A percentile compares a stretch with the other conserved stretches of the same genome.
Evolutionary conservation across 2,329 filamentous ascomycete species (phyloP).

Genomic region (Penicillium sp.): DNA sequence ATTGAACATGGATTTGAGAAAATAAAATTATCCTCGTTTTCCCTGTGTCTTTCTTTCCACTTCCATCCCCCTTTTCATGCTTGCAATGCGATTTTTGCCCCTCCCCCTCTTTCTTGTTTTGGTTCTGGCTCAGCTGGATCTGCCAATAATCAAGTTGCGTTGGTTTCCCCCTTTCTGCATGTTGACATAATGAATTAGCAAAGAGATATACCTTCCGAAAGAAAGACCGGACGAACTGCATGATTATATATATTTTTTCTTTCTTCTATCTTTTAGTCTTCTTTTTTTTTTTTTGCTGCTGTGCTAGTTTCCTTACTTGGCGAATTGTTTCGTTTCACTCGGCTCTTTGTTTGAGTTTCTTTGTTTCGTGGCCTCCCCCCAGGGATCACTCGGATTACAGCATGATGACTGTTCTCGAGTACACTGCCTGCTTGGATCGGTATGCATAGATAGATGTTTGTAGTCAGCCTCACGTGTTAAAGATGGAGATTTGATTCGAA

Average conservation of each 20-base stretch:
- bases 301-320: too few relatives aligned
- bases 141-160: constrained; percentile 4
- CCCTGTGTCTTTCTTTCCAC: too few relatives aligned
- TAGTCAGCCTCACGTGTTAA: not conserved
- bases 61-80: not conserved
- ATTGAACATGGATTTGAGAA: too few relatives aligned
- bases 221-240: constrained; percentile 18
- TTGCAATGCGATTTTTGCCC: not conserved
- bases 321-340: too few relatives aligned
- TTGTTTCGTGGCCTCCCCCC: too few relatives aligned
- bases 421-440: not conserved
- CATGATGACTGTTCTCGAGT: not conserved
- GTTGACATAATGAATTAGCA: constrained; percentile 31
- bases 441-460: constrained; percentile 18
- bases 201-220: constrained; percentile 29
- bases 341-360: not conserved
- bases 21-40: too few relatives aligned
- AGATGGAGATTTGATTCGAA: too few relatives aligned
- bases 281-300: too few relatives aligned
- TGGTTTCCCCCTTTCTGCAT: constrained; percentile 17
- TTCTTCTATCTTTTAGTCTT: too few relatives aligned
- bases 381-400: not conserved
- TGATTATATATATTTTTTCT: too few relatives aligned
- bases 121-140: constrained; percentile 16
- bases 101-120: not conserved